These are phyloP conservation scores for Umbellularia californica DNA, from an alignment of 164 flowering plant genomes.

Conservation along the genomic window DNA sequence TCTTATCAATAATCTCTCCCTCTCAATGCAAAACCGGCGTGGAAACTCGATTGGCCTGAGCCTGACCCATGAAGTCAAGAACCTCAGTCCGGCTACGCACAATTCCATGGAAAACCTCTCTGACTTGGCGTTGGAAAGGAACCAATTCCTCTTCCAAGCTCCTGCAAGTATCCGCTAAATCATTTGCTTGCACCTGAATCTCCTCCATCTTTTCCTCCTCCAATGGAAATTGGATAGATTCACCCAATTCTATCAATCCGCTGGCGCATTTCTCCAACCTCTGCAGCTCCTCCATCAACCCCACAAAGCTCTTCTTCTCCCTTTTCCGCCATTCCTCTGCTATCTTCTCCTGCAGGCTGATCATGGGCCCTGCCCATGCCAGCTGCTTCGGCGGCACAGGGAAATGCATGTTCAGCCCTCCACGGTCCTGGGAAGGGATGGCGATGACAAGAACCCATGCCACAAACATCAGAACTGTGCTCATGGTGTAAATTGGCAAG, in stretches of 20 bases:
- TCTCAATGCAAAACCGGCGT: conserved; percentile 15
- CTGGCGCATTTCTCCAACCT: conserved; percentile 52
- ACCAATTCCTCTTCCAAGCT: conserved; percentile 74
- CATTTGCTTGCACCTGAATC: conserved; percentile 42
- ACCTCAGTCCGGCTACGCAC: conserved; percentile 68
- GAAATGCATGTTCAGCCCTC: conserved; percentile 43
- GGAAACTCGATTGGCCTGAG: conserved; percentile 36
- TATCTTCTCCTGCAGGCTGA: conserved; percentile 63
- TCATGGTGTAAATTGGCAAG: conserved; percentile 56
- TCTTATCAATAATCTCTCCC: no score
- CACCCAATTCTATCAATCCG: conserved; percentile 43
- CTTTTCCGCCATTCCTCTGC: conserved; percentile 89
- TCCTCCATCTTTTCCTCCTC: conserved; percentile 48
- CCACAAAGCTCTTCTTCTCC: conserved; percentile 51
- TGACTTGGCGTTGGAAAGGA: conserved; percentile 64
- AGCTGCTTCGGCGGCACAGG: conserved; percentile 45
- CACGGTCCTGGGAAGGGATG: conserved; percentile 71
- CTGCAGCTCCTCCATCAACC: conserved; percentile 72
- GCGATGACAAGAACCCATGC: conserved; percentile 79
- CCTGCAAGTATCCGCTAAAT: conserved; percentile 54
- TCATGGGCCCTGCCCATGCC: conserved; percentile 60
- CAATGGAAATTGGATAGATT: conserved; percentile 42
- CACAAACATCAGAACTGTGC: conserved; percentile 50
- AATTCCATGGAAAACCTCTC: conserved; percentile 79
- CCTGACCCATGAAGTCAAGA: conserved; percentile 50